Conservation (phyloP, 139 green algal genomes). For the Coccomyxa sp. region DNA sequence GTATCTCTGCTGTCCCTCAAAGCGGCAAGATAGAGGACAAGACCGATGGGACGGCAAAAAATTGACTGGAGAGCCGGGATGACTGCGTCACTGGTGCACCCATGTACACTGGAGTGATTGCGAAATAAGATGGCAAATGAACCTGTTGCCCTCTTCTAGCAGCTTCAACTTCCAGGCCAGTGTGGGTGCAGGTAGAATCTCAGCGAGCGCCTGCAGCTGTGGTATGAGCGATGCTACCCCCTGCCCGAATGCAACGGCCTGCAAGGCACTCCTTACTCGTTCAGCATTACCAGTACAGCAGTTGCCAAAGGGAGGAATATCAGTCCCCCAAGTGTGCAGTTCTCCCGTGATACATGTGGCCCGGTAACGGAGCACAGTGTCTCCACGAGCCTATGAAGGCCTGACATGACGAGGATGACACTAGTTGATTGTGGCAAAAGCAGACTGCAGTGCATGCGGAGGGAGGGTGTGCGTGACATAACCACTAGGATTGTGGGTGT, state of each 20-base stretch:
- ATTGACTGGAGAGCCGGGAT: too few species aligned
- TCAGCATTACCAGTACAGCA: neutral
- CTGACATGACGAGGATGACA: too few species aligned
- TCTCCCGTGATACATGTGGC: neutral
- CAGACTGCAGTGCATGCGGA: too few species aligned
- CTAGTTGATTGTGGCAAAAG: neutral
- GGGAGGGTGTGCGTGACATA: too few species aligned
- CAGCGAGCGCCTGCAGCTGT: conserved; percentile 58
- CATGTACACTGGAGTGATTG: neutral
- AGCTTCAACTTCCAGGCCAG: conserved; percentile 75
- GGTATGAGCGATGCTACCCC: conserved; percentile 39
- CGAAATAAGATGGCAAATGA: neutral
- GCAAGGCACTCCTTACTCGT: neutral
- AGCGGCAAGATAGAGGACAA: too few species aligned
- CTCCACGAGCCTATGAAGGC: too few species aligned
- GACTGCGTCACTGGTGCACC: neutral
- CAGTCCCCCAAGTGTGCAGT: neutral
- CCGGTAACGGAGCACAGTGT: neutral
- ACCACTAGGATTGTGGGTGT: too few species aligned
- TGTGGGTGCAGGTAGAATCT: conserved; percentile 66
- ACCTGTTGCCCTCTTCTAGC: conserved; percentile 51
- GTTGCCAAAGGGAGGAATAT: neutral
- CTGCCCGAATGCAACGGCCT: conserved; percentile 4
- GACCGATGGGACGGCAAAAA: too few species aligned
- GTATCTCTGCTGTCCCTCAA: too few species aligned